Evolutionary conservation across 169 alveolate genomes (phyloP), one percentile per base, ranked within the genome.

Genomic region (Plasmodium reichenowi): DNA sequence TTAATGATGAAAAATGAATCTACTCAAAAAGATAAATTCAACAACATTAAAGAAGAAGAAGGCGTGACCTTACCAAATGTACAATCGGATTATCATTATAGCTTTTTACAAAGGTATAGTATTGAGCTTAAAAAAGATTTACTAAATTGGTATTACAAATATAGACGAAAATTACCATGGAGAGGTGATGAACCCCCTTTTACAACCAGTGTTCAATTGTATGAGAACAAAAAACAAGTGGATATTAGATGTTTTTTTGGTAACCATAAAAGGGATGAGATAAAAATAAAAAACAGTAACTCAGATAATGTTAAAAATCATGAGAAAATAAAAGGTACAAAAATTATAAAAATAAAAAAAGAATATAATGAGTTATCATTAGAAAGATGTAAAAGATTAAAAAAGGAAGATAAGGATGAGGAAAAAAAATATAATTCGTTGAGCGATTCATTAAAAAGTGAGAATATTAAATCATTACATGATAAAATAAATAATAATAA

Each of bases 181-280:
- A 71, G 90, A 71, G 70, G 70, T 80, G 90, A 80, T 47, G 63
- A 38, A 52, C 90, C 90, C 24, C 90, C 90, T 13, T 80, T 67
- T 52, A 68, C 83, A 22, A 80, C 90, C 22, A 68, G 63, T 26
- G 80, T 80, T 43, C 74, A 80, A 48, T 15, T 80, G 48, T 7
- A 54, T 58, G 80, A 47, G 12, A 5, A 52, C 6, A 68, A 47
- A 47, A 64, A 45, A 9, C 52, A 63, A 59, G 63, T 38, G 7
- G 80, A 80, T 68, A 80, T 80, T 38, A 24, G 78, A 29, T 50
- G 29, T 12, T 80, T 54, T 64, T 80, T 80, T 26, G n/a, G 64
- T 68, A 63, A 66, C 7, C 29, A 32, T 66, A 32, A 1, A 29
- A 66, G 32, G 43, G 8, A 63, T 48, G 58, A 15, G 50, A 24